Evolutionary conservation across 352 stramenopile species (phyloP), one percentile per base, ranked within the genome.

Genomic region (Pythium guiyangense): DNA sequence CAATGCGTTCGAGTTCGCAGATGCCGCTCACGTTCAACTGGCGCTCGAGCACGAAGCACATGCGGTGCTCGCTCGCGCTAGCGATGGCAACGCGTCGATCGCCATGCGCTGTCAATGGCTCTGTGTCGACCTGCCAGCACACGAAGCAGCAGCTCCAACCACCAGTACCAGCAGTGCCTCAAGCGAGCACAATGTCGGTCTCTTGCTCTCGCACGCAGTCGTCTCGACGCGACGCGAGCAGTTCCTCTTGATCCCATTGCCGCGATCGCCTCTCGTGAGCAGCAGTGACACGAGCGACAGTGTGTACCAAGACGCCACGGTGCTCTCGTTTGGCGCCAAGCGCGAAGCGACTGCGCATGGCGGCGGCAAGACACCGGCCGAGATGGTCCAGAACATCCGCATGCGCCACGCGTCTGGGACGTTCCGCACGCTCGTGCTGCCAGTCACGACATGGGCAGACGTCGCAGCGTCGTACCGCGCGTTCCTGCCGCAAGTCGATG

Each of bases 311-410:
- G 79, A 92, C 26, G 82, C 79, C 11, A 89, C 71, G 0, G 66
- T 92, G 31, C 66, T 83, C 40, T 86, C 79, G 22, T 83, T 90
- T 43, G 66, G 62, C 25, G 42, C 69, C 10, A 81, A 83, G 54
- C 77, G 82, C 29, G 82, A 92, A 51, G 70, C 74, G 14, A 84
- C 75, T 26, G 67, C 57, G 4, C 77, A 88, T 54, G 79, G 79
- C 18, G 83, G 79, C 12, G 82, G 82, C 43, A 94, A 94, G 62
- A 91, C 70, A 9, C 83, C 78, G 34, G 79, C 71, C 3, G 82
- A 92, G 60, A 92, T 90, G 60, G 66, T 93, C 18, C 68, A 91
- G 59, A 92, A 96, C 59, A 96, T 96, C 57, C 87, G 89, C 59
- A 81, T 95, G 73, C 79, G 84, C 48, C 77, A 92, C 60, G 83